Evolutionary conservation across 208 protist species (phyloP), one percentile per base, ranked within the genome.

Genomic region (Leishmania major): DNA sequence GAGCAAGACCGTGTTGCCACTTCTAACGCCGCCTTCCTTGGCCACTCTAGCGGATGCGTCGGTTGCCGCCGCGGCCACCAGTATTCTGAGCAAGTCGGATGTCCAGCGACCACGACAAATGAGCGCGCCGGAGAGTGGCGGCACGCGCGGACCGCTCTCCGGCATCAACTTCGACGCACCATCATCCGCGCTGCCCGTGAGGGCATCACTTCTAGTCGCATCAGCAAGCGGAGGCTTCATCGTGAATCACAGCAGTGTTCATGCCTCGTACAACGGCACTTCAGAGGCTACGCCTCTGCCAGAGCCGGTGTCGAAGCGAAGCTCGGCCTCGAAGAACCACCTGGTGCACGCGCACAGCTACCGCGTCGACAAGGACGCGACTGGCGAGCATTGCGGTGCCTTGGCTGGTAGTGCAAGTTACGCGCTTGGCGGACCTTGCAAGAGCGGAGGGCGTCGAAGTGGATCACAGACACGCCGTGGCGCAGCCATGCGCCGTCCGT

Each of bases 331-430:
- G 59, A 53, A n/a, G 43, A 19, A 60, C 19, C 40, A 15, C 60
- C 43, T 35, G 2, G 8, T 78, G 45, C 77, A 78, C 55, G 60
- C 59, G 28, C 35, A 78, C 77, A 77, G 77, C 77, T 85, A 55
- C 77, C 70, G 69, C 70, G 6, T 40, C 25, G 81, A 55, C 49
- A 66, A 78, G 37, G 59, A 62, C 1, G 22, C 1, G 37, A 43
- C 35, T 10, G 22, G 40, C 25, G 17, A 6, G 11, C 45, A 17
- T 71, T 11, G 57, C 45, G 4, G 81, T 43, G 37, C 10, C 40
- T 35, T 43, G 15, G 10, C 57, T 35, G 35, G 69, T 17, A 43
- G 19, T 62, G 73, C 31, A 25, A 51, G 64, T 40, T 25, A 43
- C 25, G 22, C 6, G 28, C 73, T 15, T 45, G 31, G 35, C 13